Conservation (phyloP, 768 basidiomycete species). For the Multifurca ochricompacta region DNA sequence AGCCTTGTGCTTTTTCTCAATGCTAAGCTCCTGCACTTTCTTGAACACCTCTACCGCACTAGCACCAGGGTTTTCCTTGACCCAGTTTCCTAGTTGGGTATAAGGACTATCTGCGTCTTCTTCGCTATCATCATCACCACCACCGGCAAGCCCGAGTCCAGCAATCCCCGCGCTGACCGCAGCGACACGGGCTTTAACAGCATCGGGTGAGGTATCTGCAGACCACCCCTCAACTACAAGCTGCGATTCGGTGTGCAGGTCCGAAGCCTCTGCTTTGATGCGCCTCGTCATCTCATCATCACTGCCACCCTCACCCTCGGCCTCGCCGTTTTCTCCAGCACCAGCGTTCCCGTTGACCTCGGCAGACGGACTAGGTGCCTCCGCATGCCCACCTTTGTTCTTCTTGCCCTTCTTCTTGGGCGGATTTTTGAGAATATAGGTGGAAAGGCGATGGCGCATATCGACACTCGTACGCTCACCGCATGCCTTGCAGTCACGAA, state of each 20-base stretch:
- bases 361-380: conserved; percentile 39
- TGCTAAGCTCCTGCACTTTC: conserved; percentile 84
- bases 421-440: conserved; percentile 97
- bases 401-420: conserved; percentile 79
- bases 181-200: conserved; percentile 75
- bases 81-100: conserved; percentile 73
- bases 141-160: conserved; percentile 40
- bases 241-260: conserved; percentile 54
- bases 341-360: conserved; percentile 32
- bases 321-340: conserved; percentile 36
- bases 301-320: conserved; percentile 41
- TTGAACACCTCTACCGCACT: conserved; percentile 68
- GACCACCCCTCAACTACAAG: conserved; percentile 79
- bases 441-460: conserved; percentile 94
- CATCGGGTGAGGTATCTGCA: conserved; percentile 84
- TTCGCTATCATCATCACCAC: conserved; percentile 83
- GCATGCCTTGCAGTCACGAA: conserved; percentile 97
- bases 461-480: conserved; percentile 87
- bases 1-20: conserved; percentile 93
- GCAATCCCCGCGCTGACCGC: conserved; percentile 57
- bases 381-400: conserved; percentile 44
- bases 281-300: conserved; percentile 86
- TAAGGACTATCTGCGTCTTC: conserved; percentile 86
- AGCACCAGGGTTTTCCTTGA: conserved; percentile 58
- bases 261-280: conserved; percentile 85